phyloP scores from a whole-genome alignment of 2,329 filamentous ascomycete species.

The Albifimbria verrucaria region DNA sequence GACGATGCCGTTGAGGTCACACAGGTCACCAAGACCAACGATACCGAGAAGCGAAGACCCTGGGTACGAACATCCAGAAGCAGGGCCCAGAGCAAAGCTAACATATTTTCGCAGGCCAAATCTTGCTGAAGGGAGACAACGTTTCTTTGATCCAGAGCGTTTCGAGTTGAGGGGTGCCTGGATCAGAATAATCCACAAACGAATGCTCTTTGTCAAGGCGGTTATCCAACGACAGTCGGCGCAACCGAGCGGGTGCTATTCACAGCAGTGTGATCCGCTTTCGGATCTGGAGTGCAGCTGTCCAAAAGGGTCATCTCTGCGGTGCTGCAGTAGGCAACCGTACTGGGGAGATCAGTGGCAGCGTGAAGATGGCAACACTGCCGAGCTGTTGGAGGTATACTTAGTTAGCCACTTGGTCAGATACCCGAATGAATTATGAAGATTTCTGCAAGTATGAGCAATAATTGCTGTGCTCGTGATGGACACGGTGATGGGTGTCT shows the following conservation, averaged over 20 bases:
- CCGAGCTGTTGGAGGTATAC: too few species aligned
- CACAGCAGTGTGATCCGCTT: too few species aligned
- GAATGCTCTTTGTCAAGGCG: neutral
- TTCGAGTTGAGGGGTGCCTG: conserved; percentile 20
- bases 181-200: neutral
- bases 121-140: conserved; percentile 84
- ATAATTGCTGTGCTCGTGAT: neutral
- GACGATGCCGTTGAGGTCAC: conserved; percentile 94
- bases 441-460: neutral
- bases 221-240: too few species aligned
- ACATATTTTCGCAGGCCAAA: conserved; percentile 61
- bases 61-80: conserved; percentile 58
- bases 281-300: too few species aligned
- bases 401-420: neutral
- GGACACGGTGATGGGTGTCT: too few species aligned
- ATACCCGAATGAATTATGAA: neutral
- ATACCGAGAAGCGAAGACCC: conserved; percentile 71
- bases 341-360: neutral
- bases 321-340: too few species aligned
- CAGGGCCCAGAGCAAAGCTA: neutral
- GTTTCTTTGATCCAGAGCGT: conserved; percentile 73
- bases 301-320: too few species aligned
- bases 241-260: too few species aligned
- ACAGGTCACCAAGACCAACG: conserved; percentile 74
- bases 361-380: neutral